Conservation (phyloP, 1,284 basidiomycete genomes). For the Rhodotorula sp. region DNA sequence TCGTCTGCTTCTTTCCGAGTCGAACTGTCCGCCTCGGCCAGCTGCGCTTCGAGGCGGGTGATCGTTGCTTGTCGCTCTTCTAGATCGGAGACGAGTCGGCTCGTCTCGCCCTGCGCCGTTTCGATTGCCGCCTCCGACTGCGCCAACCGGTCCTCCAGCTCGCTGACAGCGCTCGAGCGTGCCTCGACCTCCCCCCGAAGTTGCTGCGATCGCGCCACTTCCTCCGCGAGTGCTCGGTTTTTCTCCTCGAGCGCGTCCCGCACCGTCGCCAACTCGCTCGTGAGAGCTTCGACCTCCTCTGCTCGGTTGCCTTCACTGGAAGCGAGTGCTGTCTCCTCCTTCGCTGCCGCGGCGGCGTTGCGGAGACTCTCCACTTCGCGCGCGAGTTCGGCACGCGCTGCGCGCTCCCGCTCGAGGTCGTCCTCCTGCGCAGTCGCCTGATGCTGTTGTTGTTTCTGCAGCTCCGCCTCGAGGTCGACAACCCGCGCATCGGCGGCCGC, state of each 20-base stretch:
- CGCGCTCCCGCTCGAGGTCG: conserved; percentile 27
- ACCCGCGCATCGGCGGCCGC: conserved; percentile 9
- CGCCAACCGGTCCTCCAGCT: not conserved
- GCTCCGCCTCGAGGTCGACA: conserved; percentile 12
- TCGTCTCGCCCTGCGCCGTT: too few relatives aligned
- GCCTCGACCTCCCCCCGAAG: not conserved
- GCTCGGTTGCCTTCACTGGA: conserved; percentile 19
- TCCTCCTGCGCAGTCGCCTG: conserved; percentile 16
- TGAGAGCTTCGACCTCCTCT: conserved; percentile 10
- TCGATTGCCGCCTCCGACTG: too few relatives aligned
- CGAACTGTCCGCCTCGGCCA: not conserved
- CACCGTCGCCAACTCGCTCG: not conserved
- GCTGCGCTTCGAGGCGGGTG: not conserved
- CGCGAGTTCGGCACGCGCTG: not conserved
- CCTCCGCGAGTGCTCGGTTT: not conserved
- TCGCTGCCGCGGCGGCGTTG: too few relatives aligned
- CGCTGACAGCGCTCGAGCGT: not conserved
- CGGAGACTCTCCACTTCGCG: not conserved
- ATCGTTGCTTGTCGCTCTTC: not conserved
- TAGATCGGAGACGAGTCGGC: too few relatives aligned
- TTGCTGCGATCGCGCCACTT: not conserved
- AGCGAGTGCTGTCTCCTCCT: conserved; percentile 10
- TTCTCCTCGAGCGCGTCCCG: conserved; percentile 20
- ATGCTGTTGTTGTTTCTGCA: not conserved
- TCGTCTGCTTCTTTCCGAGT: too few relatives aligned